Conservation (phyloP, 805 yeast genomes). For the Myxozyma melibiosi region DNA sequence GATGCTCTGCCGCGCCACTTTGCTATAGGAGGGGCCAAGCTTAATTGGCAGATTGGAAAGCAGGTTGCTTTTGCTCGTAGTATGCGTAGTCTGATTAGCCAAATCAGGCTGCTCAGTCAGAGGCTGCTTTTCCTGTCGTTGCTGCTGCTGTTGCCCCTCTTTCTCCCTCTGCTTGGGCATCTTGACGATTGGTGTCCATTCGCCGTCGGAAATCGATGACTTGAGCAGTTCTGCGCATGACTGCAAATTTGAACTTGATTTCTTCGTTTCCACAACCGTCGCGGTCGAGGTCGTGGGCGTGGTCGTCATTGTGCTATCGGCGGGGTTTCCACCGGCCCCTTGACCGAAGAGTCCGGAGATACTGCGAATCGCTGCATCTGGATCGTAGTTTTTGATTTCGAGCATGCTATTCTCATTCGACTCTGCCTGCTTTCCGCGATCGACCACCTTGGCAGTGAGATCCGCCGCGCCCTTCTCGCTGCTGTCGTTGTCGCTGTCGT, state of each 20-base stretch:
- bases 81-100: too few species aligned
- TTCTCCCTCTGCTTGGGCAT: too few species aligned
- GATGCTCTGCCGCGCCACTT: not conserved
- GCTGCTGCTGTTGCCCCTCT: slow-evolving; percentile 2
- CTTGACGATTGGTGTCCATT: not conserved
- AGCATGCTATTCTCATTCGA: not conserved
- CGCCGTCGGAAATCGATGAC: not conserved
- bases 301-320: too few species aligned
- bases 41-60: too few species aligned
- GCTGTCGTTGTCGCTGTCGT: not conserved
- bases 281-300: too few species aligned
- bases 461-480: not conserved
- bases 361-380: not conserved
- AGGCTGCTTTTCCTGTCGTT: not conserved
- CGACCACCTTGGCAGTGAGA: not conserved
- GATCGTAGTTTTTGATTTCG: not conserved
- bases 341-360: not conserved
- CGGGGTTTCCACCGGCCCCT: too few species aligned
- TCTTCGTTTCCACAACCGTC: too few species aligned
- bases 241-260: not conserved
- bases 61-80: too few species aligned
- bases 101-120: not conserved
- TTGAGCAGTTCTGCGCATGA: not conserved
- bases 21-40: too few species aligned
- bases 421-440: not conserved